Conservation (phyloP, 345 rosid species). For the Acer negundo region DNA sequence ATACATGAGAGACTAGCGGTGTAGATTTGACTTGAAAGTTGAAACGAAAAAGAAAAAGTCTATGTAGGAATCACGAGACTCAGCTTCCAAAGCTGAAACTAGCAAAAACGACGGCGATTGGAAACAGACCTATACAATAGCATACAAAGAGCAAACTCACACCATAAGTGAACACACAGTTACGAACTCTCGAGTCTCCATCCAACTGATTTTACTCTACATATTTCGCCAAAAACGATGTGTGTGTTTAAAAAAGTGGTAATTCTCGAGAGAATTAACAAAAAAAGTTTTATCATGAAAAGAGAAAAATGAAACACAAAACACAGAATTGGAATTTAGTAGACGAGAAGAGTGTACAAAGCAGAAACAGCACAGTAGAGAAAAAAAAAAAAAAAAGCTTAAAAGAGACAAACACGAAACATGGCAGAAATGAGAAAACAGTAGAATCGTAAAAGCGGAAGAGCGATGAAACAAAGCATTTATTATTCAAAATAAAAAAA, state of each 20-base stretch:
- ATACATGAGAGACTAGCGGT: slow-evolving; percentile 22
- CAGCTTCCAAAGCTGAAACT: slow-evolving; percentile 4
- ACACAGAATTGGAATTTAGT: slow-evolving; percentile 15
- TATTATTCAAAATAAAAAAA: neutral
- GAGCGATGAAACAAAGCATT: slow-evolving; percentile 13
- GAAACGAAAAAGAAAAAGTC: slow-evolving; percentile 9
- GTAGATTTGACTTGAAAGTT: slow-evolving; percentile 35
- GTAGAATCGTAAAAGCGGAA: slow-evolving; percentile 23
- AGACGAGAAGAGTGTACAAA: slow-evolving; percentile 30
- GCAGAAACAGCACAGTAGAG: slow-evolving; percentile 24
- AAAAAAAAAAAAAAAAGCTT: neutral
- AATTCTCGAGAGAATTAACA: slow-evolving; percentile 14
- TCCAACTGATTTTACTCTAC: slow-evolving; percentile 2
- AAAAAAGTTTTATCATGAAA: slow-evolving; percentile 4
- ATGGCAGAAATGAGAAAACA: slow-evolving; percentile 40
- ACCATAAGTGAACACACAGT: slow-evolving; percentile 17
- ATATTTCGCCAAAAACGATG: slow-evolving; percentile 5
- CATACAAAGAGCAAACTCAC: neutral
- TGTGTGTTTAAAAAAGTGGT: slow-evolving; percentile 6
- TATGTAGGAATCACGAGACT: slow-evolving; percentile 28
- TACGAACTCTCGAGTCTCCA: slow-evolving; percentile 10
- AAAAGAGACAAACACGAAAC: slow-evolving; percentile 30
- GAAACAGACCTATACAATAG: slow-evolving; percentile 1
- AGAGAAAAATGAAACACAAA: too few species aligned
- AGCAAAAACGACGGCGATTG: slow-evolving; percentile 41